Evolutionary conservation across 768 basidiomycete genomes (phyloP), one percentile per base, ranked within the genome.

Genomic region (Rhizopogon salebrosus): DNA sequence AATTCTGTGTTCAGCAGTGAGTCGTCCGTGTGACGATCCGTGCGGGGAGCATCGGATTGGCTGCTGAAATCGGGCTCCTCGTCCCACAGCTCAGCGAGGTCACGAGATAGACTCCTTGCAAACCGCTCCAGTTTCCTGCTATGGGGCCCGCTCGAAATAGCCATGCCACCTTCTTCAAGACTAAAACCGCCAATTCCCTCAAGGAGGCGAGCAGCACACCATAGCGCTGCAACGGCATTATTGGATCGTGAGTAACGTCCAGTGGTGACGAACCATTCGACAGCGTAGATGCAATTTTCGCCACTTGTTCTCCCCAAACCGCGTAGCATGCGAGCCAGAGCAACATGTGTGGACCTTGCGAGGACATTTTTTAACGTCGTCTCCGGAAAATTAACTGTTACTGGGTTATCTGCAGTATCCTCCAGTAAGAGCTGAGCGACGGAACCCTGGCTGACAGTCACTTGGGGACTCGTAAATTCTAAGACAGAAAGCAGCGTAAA

Each of bases 401-500:
- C 59, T 3, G 68, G 49, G 27, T 70, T 67, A 1, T 72, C 69
- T 41, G 76, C 64, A 51, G 72, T 75, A 34, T 48, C 60, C 62
- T 88, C 85, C 10, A 90, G 73, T 67, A 82, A 73, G 20, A 83
- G 69, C 51, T 78, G 82, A 0, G 77, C 79, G 3, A 73, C 66
- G 4, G 83, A 76, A 3, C 75, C 68, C 51, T 73, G 70, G 13
- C 79, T 74, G 10, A 80, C 64, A 6, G 73, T 67, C 46, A 82
- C 66, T 7, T 73, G 67, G n/a, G 79, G 87, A 56, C 75, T 73
- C 3, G 66, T 70, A 52, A 98, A 82, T 58, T 92, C 85, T 36
- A 98, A 70, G n/a, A 87, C 89, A 0, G 82, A 80, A 26, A 98
- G 75, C 4, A 99, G 63, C 43, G 81, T 80, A 87, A 89, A 93